Base-by-base conservation (phyloP, 257 asterid species). In the Salvia miltiorrhiza region DNA sequence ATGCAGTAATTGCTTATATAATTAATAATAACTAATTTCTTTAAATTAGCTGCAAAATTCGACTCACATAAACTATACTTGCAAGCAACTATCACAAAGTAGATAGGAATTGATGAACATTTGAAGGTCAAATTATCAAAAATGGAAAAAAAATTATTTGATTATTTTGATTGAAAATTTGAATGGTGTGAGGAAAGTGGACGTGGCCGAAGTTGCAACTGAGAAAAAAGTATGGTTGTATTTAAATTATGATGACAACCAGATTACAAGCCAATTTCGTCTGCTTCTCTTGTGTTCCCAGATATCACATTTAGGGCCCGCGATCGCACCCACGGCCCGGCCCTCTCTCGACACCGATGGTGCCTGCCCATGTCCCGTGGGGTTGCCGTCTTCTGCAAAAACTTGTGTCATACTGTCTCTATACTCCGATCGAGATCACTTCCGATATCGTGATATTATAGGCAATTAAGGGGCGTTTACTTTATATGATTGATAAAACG, bases 131-230 rank as follows among this genome's bases (percentile, higher is more conserved):
- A 3, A 40, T 40, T n/a, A n/a, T n/a, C n/a, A n/a, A n/a, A n/a
- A n/a, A n/a, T n/a, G n/a, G n/a, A n/a, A n/a, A n/a, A n/a, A n/a
- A n/a, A n/a, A n/a, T n/a, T n/a, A n/a, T n/a, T n/a, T n/a, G n/a
- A n/a, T n/a, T n/a, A n/a, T n/a, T n/a, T n/a, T n/a, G n/a, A n/a
- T n/a, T n/a, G n/a, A 30, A 16, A 53, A 1, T 64, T 3, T 50
- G 71, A 52, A 16, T 77, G 78, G 72, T 67, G 30, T 32, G 67
- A 4, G 35, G 64, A 56, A 43, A 10, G 60, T 53, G 19, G 71
- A 77, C 78, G 81, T 77, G 81, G 78, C 72, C n/a, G 41, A 65
- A 67, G 7, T 3, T 5, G 57, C 30, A 23, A 43, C 74, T 60
- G 21, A 14, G 11, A 26, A 63, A 66, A 10, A 45, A 4, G 43